Conservation (phyloP, 805 yeast genomes). For the Gaillardinia entomophila region DNA sequence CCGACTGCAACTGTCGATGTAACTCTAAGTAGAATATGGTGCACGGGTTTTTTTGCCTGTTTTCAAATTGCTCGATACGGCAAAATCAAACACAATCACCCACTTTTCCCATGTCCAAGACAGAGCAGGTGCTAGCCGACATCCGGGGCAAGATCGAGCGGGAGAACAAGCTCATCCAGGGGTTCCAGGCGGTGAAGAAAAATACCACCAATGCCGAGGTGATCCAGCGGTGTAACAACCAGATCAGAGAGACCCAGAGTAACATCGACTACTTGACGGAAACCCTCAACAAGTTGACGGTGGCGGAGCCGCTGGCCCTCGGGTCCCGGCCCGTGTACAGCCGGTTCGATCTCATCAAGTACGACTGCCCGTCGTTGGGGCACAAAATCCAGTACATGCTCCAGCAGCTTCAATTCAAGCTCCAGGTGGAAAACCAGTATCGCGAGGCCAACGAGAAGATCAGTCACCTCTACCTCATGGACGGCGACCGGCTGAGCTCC, state of each 20-base stretch:
- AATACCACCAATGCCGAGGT: slow-evolving; percentile 76
- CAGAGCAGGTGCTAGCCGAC: slow-evolving; percentile 46
- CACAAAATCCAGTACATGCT: slow-evolving; percentile 94
- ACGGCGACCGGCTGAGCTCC: slow-evolving; percentile 82
- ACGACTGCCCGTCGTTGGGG: slow-evolving; percentile 91
- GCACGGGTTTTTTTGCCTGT: no score
- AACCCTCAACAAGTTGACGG: slow-evolving; percentile 56
- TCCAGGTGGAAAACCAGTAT: slow-evolving; percentile 91
- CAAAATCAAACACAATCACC: no score
- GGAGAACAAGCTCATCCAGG: slow-evolving; percentile 81
- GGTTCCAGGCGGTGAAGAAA: slow-evolving; percentile 75
- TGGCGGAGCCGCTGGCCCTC: slow-evolving; percentile 17
- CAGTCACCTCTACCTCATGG: slow-evolving; percentile 76
- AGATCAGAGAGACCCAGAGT: slow-evolving; percentile 84
- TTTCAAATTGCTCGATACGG: no score
- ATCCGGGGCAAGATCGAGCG: slow-evolving; percentile 82
- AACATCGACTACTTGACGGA: slow-evolving; percentile 86
- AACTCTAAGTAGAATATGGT: slow-evolving; percentile 39
- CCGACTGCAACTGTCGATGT: slow-evolving; percentile 84
- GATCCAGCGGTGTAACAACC: slow-evolving; percentile 84
- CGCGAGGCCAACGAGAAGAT: slow-evolving; percentile 89
- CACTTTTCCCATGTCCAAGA: slow-evolving; percentile 1
- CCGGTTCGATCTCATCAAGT: slow-evolving; percentile 75
- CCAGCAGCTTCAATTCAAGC: slow-evolving; percentile 88
- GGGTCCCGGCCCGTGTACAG: slow-evolving; percentile 45